Base-by-base conservation (phyloP, 1,284 basidiomycete genomes). In the Leucoagaricus sp. region DNA sequence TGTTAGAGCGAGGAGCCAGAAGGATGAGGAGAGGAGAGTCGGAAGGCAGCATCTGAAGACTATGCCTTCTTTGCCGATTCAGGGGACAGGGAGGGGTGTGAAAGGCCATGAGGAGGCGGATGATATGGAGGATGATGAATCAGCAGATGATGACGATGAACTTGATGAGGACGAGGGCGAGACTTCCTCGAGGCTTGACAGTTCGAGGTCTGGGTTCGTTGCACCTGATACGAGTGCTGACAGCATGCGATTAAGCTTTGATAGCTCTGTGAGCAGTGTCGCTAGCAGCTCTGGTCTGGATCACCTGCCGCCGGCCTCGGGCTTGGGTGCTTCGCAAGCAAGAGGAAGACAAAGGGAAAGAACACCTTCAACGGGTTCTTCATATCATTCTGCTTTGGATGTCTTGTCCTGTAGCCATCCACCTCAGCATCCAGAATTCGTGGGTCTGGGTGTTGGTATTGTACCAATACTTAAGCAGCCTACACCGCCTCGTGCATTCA, bases 31-130 rank as follows among this genome's bases (percentile, higher is more conserved):
- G 21, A 41, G 63, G 55, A 49, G 60, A 60, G 60, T 63, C 47
- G 59, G 61, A 49, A 58, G 47, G 23, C 57, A 51, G 6, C 61
- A 68, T 2, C 58, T 75, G 55, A 66, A 67, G 28, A 69, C 61
- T 36, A 74, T 76, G 70, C 75, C 75, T 29, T 71, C 74, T 41
- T 60, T 75, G 36, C 66, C 68, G 12, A 58, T 63, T 44, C 58
- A 64, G 17, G 71, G 71, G 9, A 60, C 61, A 4, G 63, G 67
- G 41, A 56, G 60, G n/a, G 68, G 70, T 41, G 65, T 58, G 6
- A 60, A 58, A 4, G 65, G 60, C 7, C 64, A 62, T 29, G 68
- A 71, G 38, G 70, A 69, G 47, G 58, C 67, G 2, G 70, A 69
- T 4, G 68, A 68, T 2, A 65, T 65, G 13, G 65, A 64, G 0